A percentile compares a stretch with the other conserved stretches of the same genome.
phyloP scores from a whole-genome alignment of 179 eudicot genomes.

The Silene coronaria region DNA sequence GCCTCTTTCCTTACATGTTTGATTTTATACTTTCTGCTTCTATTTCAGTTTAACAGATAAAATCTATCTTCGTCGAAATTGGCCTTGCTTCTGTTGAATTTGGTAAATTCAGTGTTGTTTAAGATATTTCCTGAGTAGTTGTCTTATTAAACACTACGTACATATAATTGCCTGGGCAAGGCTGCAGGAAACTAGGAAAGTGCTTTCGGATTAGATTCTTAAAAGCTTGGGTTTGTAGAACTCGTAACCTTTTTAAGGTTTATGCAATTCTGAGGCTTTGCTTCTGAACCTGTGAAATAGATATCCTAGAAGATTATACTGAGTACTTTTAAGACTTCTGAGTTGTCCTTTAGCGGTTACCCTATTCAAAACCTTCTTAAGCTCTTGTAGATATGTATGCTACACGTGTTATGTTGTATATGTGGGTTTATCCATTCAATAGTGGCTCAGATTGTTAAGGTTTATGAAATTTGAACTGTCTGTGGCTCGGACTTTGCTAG shows the following conservation, averaged over 20 bases:
- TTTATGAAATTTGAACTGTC: background rate
- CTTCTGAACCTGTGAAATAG: background rate
- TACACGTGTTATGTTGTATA: background rate
- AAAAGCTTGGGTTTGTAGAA: constrained; percentile 2
- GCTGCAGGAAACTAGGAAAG: background rate
- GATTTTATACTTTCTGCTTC: constrained; percentile 1
- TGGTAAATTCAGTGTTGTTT: background rate
- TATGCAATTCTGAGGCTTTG: background rate
- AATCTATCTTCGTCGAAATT: background rate
- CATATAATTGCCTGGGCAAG: background rate
- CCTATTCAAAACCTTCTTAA: background rate
- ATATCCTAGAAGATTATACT: background rate
- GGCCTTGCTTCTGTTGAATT: background rate
- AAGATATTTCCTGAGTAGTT: background rate
- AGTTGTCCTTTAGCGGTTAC: background rate
- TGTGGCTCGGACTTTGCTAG: background rate
- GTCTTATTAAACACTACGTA: background rate
- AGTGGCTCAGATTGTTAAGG: background rate
- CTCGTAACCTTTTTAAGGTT: background rate
- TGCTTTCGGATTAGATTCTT: constrained; percentile 3
- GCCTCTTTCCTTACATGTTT: background rate
- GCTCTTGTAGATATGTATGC: background rate
- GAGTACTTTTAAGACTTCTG: background rate
- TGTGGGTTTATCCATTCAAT: background rate
- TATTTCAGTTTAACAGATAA: background rate